phyloP scores from a whole-genome alignment of 176 grass and related monocot species.

The Paspalum vaginatum region DNA sequence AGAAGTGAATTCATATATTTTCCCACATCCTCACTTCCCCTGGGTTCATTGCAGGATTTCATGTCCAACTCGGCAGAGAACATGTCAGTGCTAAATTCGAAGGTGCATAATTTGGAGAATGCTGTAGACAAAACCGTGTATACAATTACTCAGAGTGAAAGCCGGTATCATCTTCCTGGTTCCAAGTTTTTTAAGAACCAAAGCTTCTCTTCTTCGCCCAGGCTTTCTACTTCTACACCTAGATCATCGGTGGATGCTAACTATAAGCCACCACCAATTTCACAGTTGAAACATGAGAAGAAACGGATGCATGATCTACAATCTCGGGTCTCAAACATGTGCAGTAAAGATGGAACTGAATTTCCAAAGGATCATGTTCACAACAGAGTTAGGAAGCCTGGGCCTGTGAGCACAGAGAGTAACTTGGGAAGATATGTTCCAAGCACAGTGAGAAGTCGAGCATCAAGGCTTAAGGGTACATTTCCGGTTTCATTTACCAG shows the following conservation, averaged over 20 bases:
- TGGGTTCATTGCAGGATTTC: slow-evolving; percentile 62
- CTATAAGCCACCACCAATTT: slow-evolving; percentile 53
- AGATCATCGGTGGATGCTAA: slow-evolving; percentile 64
- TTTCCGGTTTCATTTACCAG: slow-evolving; percentile 40
- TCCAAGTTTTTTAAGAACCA: slow-evolving; percentile 72
- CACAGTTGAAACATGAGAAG: slow-evolving; percentile 67
- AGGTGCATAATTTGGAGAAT: slow-evolving; percentile 88
- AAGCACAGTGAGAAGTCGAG: slow-evolving; percentile 38
- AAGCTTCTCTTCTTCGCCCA: slow-evolving; percentile 72
- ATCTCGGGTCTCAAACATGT: slow-evolving; percentile 48
- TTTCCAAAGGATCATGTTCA: slow-evolving; percentile 37
- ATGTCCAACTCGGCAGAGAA: slow-evolving; percentile 77
- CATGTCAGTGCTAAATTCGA: slow-evolving; percentile 66
- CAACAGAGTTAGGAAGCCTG: slow-evolving; percentile 44
- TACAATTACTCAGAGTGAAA: slow-evolving; percentile 74
- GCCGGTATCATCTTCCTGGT: slow-evolving; percentile 53
- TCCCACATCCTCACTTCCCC: not conserved
- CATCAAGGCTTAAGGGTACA: slow-evolving; percentile 32
- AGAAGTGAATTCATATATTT: slow-evolving; percentile 20
- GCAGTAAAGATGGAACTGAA: slow-evolving; percentile 46
- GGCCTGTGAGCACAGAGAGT: slow-evolving; percentile 28
- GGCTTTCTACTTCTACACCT: slow-evolving; percentile 62
- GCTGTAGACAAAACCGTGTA: slow-evolving; percentile 63
- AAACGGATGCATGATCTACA: slow-evolving; percentile 54
- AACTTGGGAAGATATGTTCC: slow-evolving; percentile 42